Percentiles rank a stretch among this genome's conserved stretches.
These are phyloP conservation scores for Fusarium tjaetaba DNA, from an alignment of 2,329 filamentous ascomycete genomes.

Conservation along the genomic window DNA sequence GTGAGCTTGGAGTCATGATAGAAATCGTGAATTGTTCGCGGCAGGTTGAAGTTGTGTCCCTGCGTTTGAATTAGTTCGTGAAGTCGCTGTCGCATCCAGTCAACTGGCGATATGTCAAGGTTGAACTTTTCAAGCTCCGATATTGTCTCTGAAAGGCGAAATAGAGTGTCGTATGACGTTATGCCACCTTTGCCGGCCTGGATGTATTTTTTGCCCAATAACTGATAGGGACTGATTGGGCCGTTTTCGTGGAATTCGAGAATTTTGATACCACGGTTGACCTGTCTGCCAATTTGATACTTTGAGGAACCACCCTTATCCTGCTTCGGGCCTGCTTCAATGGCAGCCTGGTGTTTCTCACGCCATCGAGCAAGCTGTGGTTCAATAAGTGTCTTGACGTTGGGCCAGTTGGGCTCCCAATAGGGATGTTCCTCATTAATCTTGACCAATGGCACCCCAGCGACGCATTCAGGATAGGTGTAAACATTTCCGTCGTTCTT, in stretches of 20 bases:
- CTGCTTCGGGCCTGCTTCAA: slow-evolving; percentile 46
- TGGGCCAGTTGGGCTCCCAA: slow-evolving; percentile 65
- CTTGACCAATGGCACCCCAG: slow-evolving; percentile 63
- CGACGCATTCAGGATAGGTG: slow-evolving; percentile 61
- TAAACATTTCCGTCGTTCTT: slow-evolving; percentile 61
- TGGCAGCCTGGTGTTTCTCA: slow-evolving; percentile 55
- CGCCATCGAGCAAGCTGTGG: slow-evolving; percentile 59
- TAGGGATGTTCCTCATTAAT: slow-evolving; percentile 62
- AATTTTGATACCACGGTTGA: slow-evolving; percentile 64
- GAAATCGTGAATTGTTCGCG: slow-evolving; percentile 61
- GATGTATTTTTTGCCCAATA: slow-evolving; percentile 63
- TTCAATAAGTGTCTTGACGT: slow-evolving; percentile 55
- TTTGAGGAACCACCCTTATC: slow-evolving; percentile 54
- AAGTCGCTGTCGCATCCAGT: slow-evolving; percentile 68
- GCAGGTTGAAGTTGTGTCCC: slow-evolving; percentile 61
- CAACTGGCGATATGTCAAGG: slow-evolving; percentile 61
- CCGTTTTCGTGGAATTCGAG: slow-evolving; percentile 61
- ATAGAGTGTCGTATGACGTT: slow-evolving; percentile 66
- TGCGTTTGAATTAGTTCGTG: slow-evolving; percentile 58
- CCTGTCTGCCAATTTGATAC: slow-evolving; percentile 64
- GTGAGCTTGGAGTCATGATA: slow-evolving; percentile 66
- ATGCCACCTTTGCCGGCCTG: slow-evolving; percentile 52
- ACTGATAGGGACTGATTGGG: slow-evolving; percentile 66
- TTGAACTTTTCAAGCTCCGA: slow-evolving; percentile 64
- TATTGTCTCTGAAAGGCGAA: slow-evolving; percentile 63